These are phyloP conservation scores for Plantago major DNA, from an alignment of 257 asterid species.

Conservation along the genomic window DNA sequence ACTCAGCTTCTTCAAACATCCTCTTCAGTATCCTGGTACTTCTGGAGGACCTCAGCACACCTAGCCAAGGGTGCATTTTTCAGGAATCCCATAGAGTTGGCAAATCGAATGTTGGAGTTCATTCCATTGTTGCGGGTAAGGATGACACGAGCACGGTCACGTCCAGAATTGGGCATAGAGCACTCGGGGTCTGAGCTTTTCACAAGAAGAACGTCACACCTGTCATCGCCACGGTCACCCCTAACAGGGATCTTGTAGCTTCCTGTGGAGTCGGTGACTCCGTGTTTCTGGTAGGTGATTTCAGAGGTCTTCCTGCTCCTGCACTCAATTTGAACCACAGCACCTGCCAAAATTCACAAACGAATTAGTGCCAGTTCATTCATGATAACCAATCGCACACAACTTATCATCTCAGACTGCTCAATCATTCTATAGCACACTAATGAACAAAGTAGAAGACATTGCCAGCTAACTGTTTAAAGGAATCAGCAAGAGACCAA, in stretches of 20 bases:
- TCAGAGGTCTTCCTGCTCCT: conserved; percentile 18
- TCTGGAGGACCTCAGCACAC: conserved; percentile 40
- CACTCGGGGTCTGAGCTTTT: conserved; percentile 38
- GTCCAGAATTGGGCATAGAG: conserved; percentile 31
- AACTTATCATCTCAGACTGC: background rate
- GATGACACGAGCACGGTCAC: conserved; percentile 46
- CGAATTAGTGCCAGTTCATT: background rate
- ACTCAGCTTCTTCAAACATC: background rate
- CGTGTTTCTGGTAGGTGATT: conserved; percentile 24
- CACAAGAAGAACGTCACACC: conserved; percentile 33
- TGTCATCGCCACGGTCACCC: conserved; percentile 34
- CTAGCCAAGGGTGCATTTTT: conserved; percentile 24
- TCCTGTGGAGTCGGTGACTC: conserved; percentile 32
- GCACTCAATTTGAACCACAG: conserved; percentile 42
- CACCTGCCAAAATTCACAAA: conserved; percentile 26
- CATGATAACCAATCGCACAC: background rate
- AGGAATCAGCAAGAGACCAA: too few species aligned
- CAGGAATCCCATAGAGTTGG: conserved; percentile 48
- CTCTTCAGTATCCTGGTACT: conserved; percentile 37
- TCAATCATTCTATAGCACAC: background rate
- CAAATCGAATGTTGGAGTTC: conserved; percentile 31
- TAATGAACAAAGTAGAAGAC: background rate
- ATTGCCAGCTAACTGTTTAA: background rate
- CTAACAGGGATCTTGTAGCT: conserved; percentile 22
- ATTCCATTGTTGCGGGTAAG: conserved; percentile 56